Evolutionary conservation across 768 basidiomycete species (phyloP), one percentile per base, ranked within the genome.

Genomic region (Tricholoma furcatifolium): DNA sequence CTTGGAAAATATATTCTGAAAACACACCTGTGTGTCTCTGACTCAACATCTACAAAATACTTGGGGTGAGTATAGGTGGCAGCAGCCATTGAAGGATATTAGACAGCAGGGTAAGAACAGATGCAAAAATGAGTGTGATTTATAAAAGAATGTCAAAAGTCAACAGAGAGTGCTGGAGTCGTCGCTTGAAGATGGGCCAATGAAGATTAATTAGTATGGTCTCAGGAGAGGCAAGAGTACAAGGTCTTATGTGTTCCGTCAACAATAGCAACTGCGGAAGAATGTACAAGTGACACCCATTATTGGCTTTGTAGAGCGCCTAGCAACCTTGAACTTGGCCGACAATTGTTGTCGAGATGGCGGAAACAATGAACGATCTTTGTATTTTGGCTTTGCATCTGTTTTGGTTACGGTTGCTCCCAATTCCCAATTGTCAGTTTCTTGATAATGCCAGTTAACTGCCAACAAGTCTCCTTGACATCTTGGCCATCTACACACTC

Each of bases 21-120:
- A 41, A 24, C 45, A 23, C 10, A 43, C 61, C 58, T 53, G 52
- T 21, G 39, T 27, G 32, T 52, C 47, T 18, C 64, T 59, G 41
- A 59, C 42, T 50, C 56, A 17, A 52, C 58, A 10, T 60, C 48
- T 61, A 71, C 64, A 42, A 64, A 69, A 60, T 69, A 71, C 47
- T 60, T 59, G 23, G 65, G 55, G 43, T 44, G 14, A 41, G 34
- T 17, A 43, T 62, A 68, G 45, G 66, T 52, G 55, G 69, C 51
- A 34, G 59, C 35, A 32, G 64, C 41, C 65, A 66, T 67, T 43
- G 46, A 15, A 47, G 17, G 57, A 60, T 43, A 27, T 47, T 53
- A 42, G 39, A 39, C 21, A 11, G 18, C 31, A 21, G 15, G 27
- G 42, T 43, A 35, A 24, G 30, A 47, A 31, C 32, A 12, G 38